phyloP scores from a whole-genome alignment of 805 yeast genomes.

The Candida insectorum region DNA sequence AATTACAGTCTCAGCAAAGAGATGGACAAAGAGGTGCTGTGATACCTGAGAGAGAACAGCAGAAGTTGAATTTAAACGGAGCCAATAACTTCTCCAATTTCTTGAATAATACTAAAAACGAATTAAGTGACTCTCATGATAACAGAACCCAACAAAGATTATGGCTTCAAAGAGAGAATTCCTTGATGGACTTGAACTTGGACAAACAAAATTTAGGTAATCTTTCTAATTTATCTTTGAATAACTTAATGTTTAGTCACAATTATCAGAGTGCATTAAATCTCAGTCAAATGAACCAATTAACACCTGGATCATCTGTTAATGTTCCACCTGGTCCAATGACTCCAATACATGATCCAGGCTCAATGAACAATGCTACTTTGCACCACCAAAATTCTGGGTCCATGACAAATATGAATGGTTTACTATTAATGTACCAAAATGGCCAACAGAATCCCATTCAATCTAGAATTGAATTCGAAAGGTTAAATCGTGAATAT shows the following conservation, averaged over 20 bases:
- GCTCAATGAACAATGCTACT: slow-evolving; percentile 1
- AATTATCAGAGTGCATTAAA: slow-evolving; percentile 22
- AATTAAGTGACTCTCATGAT: slow-evolving; percentile 6
- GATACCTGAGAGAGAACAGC: slow-evolving; percentile 1
- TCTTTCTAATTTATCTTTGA: slow-evolving; percentile 37
- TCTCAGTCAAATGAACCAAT: slow-evolving; percentile 13
- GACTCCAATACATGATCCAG: not conserved
- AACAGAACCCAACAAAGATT: slow-evolving; percentile 74
- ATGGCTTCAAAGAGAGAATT: slow-evolving; percentile 80
- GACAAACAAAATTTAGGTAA: slow-evolving; percentile 30
- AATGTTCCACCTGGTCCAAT: slow-evolving; percentile 7
- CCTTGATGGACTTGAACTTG: slow-evolving; percentile 54
- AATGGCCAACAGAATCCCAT: slow-evolving; percentile 44
- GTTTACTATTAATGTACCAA: slow-evolving; percentile 26
- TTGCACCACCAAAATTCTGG: slow-evolving; percentile 4
- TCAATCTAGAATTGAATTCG: slow-evolving; percentile 71
- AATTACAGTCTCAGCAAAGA: slow-evolving; percentile 13
- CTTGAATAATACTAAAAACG: slow-evolving; percentile 12
- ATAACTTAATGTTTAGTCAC: slow-evolving; percentile 37
- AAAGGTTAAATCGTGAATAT: slow-evolving; percentile 71
- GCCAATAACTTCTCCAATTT: slow-evolving; percentile 31
- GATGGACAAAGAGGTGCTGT: not conserved
- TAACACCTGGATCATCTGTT: slow-evolving; percentile 5
- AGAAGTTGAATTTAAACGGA: slow-evolving; percentile 14
- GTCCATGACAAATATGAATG: slow-evolving; percentile 20